Conservation (phyloP, 2,329 filamentous ascomycete species). For the Aspergillus amoenus region DNA sequence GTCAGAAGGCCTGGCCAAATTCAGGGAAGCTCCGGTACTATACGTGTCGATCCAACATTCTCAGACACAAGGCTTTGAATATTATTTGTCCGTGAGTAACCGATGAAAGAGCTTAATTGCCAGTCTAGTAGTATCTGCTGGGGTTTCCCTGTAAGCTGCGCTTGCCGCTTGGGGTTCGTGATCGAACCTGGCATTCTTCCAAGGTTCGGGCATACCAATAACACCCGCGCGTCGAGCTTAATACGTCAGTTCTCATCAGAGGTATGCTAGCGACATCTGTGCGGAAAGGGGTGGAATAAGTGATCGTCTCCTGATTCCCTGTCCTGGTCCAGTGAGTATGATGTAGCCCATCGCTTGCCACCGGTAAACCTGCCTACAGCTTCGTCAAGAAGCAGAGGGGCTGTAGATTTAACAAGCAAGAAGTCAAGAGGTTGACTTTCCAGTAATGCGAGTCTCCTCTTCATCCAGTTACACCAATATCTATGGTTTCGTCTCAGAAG, state of each 20-base stretch:
- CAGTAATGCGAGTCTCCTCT: not conserved
- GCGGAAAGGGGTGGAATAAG: not conserved
- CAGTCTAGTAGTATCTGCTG: not conserved
- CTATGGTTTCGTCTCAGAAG: not conserved
- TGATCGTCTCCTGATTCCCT: not conserved
- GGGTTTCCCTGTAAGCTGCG: not conserved
- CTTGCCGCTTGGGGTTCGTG: not conserved
- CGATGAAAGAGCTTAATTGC: not conserved
- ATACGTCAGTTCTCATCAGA: slow-evolving; percentile 12
- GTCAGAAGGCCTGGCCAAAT: too few species aligned
- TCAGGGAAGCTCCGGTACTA: too few species aligned
- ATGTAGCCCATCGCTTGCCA: not conserved
- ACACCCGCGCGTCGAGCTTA: slow-evolving; percentile 8
- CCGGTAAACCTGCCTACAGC: not conserved
- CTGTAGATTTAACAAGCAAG: not conserved
- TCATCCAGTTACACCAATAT: not conserved
- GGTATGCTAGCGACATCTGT: slow-evolving; percentile 15
- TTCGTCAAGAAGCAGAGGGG: not conserved
- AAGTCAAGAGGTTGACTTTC: not conserved
- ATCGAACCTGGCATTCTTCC: slow-evolving; percentile 15
- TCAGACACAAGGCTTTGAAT: too few species aligned
- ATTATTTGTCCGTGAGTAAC: not conserved
- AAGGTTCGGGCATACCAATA: slow-evolving; percentile 16
- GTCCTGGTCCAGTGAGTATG: not conserved
- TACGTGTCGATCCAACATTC: too few species aligned